phyloP scores from a whole-genome alignment of 2,329 filamentous ascomycete genomes.

The Diaporthe batatas region DNA sequence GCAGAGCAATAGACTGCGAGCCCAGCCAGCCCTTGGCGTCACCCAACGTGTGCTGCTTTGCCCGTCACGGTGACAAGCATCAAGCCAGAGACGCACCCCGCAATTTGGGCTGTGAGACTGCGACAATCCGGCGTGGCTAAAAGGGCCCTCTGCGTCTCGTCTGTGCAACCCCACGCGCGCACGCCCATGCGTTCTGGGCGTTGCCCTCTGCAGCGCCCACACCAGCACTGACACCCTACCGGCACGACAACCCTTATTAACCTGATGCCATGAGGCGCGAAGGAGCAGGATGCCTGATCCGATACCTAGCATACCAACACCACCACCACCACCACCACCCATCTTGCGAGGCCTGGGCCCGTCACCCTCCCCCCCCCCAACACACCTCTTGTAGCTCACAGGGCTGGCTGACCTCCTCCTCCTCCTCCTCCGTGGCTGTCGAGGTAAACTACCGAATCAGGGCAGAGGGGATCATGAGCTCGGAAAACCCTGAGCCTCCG shows the following conservation, averaged over 20 bases:
- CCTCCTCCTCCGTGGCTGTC: not conserved
- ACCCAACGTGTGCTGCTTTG: not conserved
- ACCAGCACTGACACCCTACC: not conserved
- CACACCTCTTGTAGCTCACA: not conserved
- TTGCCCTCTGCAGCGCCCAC: slow-evolving; percentile 7
- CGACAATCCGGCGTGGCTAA: slow-evolving; percentile 13
- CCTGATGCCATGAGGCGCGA: slow-evolving; percentile 12
- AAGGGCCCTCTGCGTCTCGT: no score
- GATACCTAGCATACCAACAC: not conserved
- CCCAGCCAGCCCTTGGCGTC: slow-evolving; percentile 12
- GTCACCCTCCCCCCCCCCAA: not conserved
- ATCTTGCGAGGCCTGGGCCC: not conserved
- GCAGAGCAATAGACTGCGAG: slow-evolving; percentile 21
- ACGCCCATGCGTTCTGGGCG: not conserved
- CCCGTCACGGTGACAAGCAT: slow-evolving; percentile 5
- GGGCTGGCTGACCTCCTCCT: not conserved
- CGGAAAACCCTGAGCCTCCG: not conserved
- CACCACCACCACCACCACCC: not conserved
- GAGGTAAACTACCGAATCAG: slow-evolving; percentile 25
- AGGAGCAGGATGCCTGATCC: slow-evolving; percentile 5
- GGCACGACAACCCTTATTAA: not conserved
- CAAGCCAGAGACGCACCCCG: slow-evolving; percentile 40
- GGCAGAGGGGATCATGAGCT: slow-evolving; percentile 1
- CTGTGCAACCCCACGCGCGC: slow-evolving; percentile 23
- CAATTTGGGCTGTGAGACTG: slow-evolving; percentile 24